phyloP scores from a whole-genome alignment of 441 rosid genomes.

The Geranium incanum region DNA sequence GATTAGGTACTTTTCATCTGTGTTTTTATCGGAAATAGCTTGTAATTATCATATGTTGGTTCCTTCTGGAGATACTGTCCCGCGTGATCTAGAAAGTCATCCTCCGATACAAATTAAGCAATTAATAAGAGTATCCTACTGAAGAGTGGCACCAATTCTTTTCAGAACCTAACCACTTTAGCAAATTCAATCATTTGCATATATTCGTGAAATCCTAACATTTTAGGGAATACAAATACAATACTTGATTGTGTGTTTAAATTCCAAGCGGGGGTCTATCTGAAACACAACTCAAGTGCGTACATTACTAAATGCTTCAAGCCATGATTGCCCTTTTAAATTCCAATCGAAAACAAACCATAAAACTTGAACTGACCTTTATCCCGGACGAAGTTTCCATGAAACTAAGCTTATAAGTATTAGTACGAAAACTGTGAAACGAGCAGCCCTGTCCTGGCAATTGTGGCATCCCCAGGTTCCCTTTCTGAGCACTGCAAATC shows the following conservation, averaged over 20 bases:
- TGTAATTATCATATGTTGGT: neutral
- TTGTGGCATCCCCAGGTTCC: constrained; percentile 83
- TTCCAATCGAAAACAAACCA: neutral
- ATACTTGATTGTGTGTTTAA: too few species aligned
- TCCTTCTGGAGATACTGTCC: neutral
- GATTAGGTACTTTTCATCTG: neutral
- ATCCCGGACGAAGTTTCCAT: constrained; percentile 93
- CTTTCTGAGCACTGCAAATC: constrained; percentile 51
- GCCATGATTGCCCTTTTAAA: neutral
- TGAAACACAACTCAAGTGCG: too few species aligned
- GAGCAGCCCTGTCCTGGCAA: constrained; percentile 91
- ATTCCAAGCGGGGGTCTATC: too few species aligned
- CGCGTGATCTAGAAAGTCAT: neutral
- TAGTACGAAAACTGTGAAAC: constrained; percentile 82
- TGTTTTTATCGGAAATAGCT: neutral
- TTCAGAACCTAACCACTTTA: too few species aligned
- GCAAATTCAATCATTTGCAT: neutral
- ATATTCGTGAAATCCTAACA: neutral
- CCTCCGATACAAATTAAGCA: neutral
- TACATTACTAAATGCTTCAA: neutral
- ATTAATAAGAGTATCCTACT: too few species aligned
- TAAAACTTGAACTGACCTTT: constrained; percentile 38
- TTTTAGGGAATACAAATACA: neutral
- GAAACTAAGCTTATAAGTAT: constrained; percentile 86
- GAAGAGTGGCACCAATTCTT: too few species aligned